Evolutionary conservation across 1,139 yeast species (phyloP), one percentile per base, ranked within the genome.

Genomic region (Taiozyma sp.): DNA sequence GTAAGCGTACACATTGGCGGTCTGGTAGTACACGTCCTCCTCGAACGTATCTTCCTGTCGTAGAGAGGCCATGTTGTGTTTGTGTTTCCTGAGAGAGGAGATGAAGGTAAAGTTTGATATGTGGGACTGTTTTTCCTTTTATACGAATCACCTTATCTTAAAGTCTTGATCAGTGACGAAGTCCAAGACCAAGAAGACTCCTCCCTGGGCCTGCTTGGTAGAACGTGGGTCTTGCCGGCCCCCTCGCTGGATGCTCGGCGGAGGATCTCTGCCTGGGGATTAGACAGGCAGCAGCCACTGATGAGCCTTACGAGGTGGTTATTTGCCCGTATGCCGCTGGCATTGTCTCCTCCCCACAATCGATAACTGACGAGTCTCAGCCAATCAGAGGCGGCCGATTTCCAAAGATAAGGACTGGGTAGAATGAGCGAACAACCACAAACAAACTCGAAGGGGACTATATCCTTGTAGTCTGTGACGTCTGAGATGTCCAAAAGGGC

Each of bases 1-100:
- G 70, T 87, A 87, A 44, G 78, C 64, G 74, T 84, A 87, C 24
- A 59, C 58, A 23, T 51, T 42, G 23, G 57, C 55, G 9, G 63
- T 56, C 43, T 51, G 54, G 55, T 55, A 54, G 42, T 48, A 44
- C 41, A 54, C 57, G 44, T 58, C 61, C 22, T 54, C 54, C 4
- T 57, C 54, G 48, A 46, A 47, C 28, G 51, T 51, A 55, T 53
- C 60, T 10, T 9, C 41, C 24, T 38, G 41, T 38, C 41, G 55
- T 43, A 49, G 54, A 23, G 46, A 46, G 34, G 50, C 41, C 56
- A 53, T 55, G 34, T n/a, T 32, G 36, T 32, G 36, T 30, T 13
- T 30, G n/a, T 13, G 4, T 13, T 13, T 13, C n/a, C 8, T 24
- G 34, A 12, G 13, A 30, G 14, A 6, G 9, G 9, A 28, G 9